Conservation (phyloP, 441 rosid genomes). For the Euphorbia celastroides region DNA sequence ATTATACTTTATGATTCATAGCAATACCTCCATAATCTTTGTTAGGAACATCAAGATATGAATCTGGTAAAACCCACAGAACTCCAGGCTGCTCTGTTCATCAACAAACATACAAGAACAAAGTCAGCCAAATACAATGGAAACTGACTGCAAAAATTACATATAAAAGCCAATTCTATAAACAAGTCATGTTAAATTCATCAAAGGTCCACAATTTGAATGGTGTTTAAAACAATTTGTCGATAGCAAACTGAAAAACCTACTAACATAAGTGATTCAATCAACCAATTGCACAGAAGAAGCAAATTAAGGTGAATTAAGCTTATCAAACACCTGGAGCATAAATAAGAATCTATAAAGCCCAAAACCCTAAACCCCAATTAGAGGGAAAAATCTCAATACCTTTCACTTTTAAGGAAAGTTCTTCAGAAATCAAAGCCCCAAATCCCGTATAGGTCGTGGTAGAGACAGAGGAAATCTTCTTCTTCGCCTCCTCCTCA, state of each 20-base stretch:
- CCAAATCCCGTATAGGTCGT: conserved; percentile 93
- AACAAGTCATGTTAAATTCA: neutral
- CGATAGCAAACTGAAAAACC: neutral
- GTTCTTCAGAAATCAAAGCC: conserved; percentile 89
- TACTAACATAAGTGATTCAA: neutral
- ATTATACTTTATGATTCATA: conserved; percentile 8
- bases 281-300: neutral
- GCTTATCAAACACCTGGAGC: conserved; percentile 6
- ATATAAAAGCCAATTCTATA: neutral
- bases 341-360: neutral
- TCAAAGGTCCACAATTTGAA: conserved; percentile 1
- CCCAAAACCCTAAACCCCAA: conserved; percentile 12
- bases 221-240: neutral
- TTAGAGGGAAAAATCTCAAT: neutral
- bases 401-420: conserved; percentile 92
- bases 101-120: conserved; percentile 19
- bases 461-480: conserved; percentile 85
- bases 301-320: neutral
- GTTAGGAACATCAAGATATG: conserved; percentile 90
- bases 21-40: conserved; percentile 82
- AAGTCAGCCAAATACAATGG: neutral
- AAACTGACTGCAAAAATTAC: neutral
- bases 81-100: conserved; percentile 73
- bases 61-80: conserved; percentile 94
- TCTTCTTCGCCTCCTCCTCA: conserved; percentile 98